A percentile compares a stretch with the other conserved stretches of the same genome.
These are phyloP conservation scores for Blepharisma japonicum DNA, from an alignment of 73 alveolate genomes.

Conservation along the genomic window DNA sequence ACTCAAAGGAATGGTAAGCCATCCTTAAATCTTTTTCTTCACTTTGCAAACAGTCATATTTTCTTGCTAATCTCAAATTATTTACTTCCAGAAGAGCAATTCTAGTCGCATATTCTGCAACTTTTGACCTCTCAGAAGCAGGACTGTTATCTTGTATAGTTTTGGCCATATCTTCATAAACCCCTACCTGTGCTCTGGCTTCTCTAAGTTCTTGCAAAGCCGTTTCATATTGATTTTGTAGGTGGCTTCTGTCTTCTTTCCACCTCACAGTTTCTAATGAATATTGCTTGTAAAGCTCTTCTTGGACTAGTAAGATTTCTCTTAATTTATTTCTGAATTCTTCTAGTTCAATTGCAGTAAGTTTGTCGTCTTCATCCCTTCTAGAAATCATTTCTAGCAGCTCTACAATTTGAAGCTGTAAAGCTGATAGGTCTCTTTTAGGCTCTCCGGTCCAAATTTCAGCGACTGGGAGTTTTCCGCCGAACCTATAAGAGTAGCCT, in stretches of 20 bases:
- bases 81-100: slow-evolving; percentile 78
- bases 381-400: slow-evolving; percentile 49
- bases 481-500: slow-evolving; percentile 67
- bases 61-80: slow-evolving; percentile 47
- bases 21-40: slow-evolving; percentile 50
- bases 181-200: slow-evolving; percentile 38
- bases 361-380: slow-evolving; percentile 54
- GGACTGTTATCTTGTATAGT: slow-evolving; percentile 28
- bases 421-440: slow-evolving; percentile 61
- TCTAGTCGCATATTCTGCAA: slow-evolving; percentile 56
- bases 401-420: slow-evolving; percentile 61
- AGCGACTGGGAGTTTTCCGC: slow-evolving; percentile 49
- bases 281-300: slow-evolving; percentile 63
- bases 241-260: slow-evolving; percentile 40
- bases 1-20: slow-evolving; percentile 56
- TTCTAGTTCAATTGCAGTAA: slow-evolving; percentile 42
- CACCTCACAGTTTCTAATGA: slow-evolving; percentile 47
- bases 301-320: slow-evolving; percentile 66
- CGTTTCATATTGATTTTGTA: slow-evolving; percentile 26
- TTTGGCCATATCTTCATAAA: slow-evolving; percentile 28
- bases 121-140: slow-evolving; percentile 29
- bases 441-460: slow-evolving; percentile 49
- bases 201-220: slow-evolving; percentile 38
- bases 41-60: slow-evolving; percentile 49
- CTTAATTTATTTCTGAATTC: slow-evolving; percentile 43